phyloP scores from a whole-genome alignment of 2,329 filamentous ascomycete species.

The Curvularia verruculosa region DNA sequence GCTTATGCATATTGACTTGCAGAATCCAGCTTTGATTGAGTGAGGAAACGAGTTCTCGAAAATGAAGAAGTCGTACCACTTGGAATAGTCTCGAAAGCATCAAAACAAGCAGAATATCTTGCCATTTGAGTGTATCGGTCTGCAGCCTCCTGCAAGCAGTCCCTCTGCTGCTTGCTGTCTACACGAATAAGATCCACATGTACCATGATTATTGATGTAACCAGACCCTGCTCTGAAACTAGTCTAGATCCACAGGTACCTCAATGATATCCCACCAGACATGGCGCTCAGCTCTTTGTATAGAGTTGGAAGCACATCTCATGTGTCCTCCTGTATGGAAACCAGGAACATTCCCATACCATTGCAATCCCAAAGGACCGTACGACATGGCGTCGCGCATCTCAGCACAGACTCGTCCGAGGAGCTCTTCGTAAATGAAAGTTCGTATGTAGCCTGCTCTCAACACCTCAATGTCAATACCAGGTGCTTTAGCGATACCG shows the following conservation, averaged over 20 bases:
- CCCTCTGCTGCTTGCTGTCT: not conserved
- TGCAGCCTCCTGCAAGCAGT: not conserved
- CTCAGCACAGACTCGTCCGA: not conserved
- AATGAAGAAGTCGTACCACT: too few species aligned
- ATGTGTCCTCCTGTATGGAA: not conserved
- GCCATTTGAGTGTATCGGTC: not conserved
- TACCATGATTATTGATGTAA: not conserved
- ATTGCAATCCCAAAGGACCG: not conserved
- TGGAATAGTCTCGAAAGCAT: too few species aligned
- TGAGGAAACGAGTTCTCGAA: not conserved
- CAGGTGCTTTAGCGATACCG: not conserved
- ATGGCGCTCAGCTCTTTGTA: not conserved
- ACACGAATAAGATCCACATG: too few species aligned
- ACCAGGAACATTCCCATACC: not conserved
- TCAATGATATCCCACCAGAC: not conserved
- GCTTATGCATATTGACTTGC: not conserved
- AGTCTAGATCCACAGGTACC: not conserved
- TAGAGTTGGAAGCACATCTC: not conserved
- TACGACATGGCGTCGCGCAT: constrained; percentile 2
- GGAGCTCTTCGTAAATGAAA: not conserved
- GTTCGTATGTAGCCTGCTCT: not conserved
- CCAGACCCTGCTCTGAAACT: not conserved
- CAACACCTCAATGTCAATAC: not conserved
- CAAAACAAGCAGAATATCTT: not conserved
- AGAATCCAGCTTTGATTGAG: not conserved